Base-by-base conservation (phyloP, 164 flowering plant genomes). In the Nelumbo lutea region DNA sequence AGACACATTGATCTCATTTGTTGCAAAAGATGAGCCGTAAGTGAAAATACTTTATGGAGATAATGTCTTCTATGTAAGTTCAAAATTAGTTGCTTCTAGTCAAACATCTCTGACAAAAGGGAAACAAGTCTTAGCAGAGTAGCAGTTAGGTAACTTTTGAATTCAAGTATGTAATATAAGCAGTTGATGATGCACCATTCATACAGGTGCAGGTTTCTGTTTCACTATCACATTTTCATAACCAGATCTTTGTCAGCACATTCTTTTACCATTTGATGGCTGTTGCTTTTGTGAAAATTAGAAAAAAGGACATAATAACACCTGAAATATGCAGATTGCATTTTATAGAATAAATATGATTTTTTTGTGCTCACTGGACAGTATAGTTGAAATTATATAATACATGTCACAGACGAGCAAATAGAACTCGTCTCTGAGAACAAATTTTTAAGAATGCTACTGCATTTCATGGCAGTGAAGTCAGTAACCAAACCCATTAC, bases 1-100 rank as follows among this genome's bases (percentile, higher is more conserved):
- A 84, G 79, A 78, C 57, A 38, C 43, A 47, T 47, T 15, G 8
- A 38, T 13, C 9, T 38, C 14, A 64, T 6, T 43, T 47, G 58
- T 9, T 46, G 59, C 53, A 41, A 57, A 48, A 61, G 65, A 51
- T 61, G n/a, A 65, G 57, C 58, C 42, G 53, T 63, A 64, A 38
- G 7, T 6, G 52, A 59, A 38, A 68, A 47, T 40, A 11, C 1
- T 39, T 67, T 57, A 9, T 40, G 38, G 27, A 7, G 42, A 58
- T 57, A 68, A 59, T 67, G 38, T 62, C 6, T 57, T 62, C 58
- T 57, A 39, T 57, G 62, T 56, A 67, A 67, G 10, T 44, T 67
- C 70, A 45, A 5, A 11, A 9, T 44, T 38, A 68, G 63, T 59
- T 59, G 48, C n/a, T 11, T 58, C 56, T 11, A 40, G 64, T 46